Conservation (phyloP, 148 eudicot species). For the Rhododendron kiyosumense region DNA sequence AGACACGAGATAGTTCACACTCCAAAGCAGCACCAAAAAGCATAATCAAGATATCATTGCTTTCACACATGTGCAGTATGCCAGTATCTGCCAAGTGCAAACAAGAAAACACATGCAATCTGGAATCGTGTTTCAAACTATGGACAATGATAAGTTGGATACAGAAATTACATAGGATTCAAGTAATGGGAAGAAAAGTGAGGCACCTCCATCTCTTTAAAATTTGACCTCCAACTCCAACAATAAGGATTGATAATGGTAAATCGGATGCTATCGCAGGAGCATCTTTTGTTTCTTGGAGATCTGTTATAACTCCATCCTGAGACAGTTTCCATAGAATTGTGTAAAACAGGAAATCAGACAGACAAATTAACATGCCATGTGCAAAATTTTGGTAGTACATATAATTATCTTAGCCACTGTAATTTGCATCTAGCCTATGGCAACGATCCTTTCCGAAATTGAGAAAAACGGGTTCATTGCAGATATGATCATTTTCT, state of each 20-base stretch:
- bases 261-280: slow-evolving; percentile 89
- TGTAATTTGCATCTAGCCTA: too few relatives aligned
- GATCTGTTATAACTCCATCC: slow-evolving; percentile 99
- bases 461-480: too few relatives aligned
- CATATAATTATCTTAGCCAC: too few relatives aligned
- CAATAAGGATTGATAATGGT: slow-evolving; percentile 91
- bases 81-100: too few relatives aligned
- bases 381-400: too few relatives aligned
- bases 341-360: not conserved
- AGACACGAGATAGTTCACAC: too few relatives aligned
- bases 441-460: too few relatives aligned
- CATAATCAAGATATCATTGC: not conserved
- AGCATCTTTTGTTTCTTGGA: slow-evolving; percentile 97
- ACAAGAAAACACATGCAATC: too few relatives aligned
- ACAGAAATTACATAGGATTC: not conserved
- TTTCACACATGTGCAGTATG: too few relatives aligned
- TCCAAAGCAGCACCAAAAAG: too few relatives aligned
- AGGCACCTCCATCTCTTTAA: slow-evolving; percentile 92
- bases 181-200: slow-evolving; percentile 11
- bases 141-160: not conserved
- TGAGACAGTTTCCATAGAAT: slow-evolving; percentile 22
- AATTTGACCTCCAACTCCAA: slow-evolving; percentile 98
- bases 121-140: not conserved
- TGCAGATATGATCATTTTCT: too few relatives aligned
- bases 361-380: not conserved